Evolutionary conservation across 1,284 basidiomycete species (phyloP).

Genomic region (Irpex sp.): DNA sequence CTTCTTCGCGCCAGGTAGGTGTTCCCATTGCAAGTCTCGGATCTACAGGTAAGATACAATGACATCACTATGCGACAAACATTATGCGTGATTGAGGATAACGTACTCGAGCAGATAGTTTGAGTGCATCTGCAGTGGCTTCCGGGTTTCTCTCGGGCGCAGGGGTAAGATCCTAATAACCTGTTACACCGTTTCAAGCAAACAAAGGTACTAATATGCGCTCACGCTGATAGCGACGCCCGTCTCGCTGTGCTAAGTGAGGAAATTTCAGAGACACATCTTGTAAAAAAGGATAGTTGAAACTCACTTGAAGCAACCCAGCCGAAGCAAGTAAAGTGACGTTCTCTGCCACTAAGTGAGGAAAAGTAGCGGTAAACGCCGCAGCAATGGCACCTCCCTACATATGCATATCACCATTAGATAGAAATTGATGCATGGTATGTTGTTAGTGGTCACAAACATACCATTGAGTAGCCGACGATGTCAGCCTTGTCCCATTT

Average conservation of each 20-base stretch:
- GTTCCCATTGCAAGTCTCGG: not conserved
- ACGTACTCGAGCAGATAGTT: not conserved
- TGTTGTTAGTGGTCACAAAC: slow-evolving; percentile 7
- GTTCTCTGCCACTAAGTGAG: slow-evolving; percentile 57
- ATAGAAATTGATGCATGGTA: not conserved
- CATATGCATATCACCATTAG: not conserved
- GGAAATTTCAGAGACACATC: not conserved
- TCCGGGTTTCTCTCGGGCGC: not conserved
- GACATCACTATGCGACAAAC: no score
- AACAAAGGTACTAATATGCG: not conserved
- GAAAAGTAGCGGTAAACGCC: slow-evolving; percentile 61
- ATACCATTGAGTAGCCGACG: slow-evolving; percentile 69
- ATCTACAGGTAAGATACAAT: not conserved
- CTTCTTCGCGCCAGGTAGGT: not conserved
- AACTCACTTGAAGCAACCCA: slow-evolving; percentile 56
- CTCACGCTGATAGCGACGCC: not conserved
- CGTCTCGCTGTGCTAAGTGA: no score
- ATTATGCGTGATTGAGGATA: no score
- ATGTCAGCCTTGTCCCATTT: slow-evolving; percentile 61
- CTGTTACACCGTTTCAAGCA: not conserved
- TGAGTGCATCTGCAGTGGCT: not conserved
- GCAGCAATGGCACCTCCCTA: slow-evolving; percentile 69
- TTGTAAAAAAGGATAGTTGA: not conserved
- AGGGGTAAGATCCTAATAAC: not conserved
- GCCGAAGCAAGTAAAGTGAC: slow-evolving; percentile 60